These are phyloP conservation scores for Volvariella volvacea DNA, from an alignment of 1,284 basidiomycete species.

Conservation along the genomic window DNA sequence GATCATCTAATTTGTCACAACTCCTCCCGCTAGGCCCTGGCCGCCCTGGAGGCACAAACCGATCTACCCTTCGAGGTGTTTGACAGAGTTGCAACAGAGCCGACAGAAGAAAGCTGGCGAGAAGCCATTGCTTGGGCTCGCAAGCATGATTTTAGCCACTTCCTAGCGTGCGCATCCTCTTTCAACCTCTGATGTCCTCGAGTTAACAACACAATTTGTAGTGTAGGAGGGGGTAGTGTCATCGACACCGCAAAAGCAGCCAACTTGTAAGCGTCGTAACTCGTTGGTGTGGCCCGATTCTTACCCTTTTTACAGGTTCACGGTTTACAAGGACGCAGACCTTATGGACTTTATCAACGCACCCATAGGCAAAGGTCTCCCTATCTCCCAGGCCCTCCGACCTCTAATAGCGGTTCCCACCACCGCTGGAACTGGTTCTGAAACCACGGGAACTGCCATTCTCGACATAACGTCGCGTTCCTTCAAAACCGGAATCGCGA, in stretches of 20 bases:
- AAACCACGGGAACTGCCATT: slow-evolving; percentile 97
- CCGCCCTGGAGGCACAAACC: slow-evolving; percentile 65
- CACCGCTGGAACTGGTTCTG: slow-evolving; percentile 95
- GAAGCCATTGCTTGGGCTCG: slow-evolving; percentile 88
- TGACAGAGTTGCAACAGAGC: slow-evolving; percentile 83
- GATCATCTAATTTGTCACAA: not conserved
- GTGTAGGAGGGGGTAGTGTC: slow-evolving; percentile 91
- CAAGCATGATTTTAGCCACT: slow-evolving; percentile 85
- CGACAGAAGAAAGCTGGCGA: slow-evolving; percentile 85
- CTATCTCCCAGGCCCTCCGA: slow-evolving; percentile 69
- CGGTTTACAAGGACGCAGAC: slow-evolving; percentile 87
- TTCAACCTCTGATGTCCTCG: not conserved
- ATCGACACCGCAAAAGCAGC: slow-evolving; percentile 95
- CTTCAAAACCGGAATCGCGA: slow-evolving; percentile 97
- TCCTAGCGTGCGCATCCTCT: slow-evolving; percentile 68
- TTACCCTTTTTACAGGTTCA: slow-evolving; percentile 53
- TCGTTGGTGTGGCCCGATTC: too few relatives aligned
- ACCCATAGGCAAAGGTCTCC: slow-evolving; percentile 88
- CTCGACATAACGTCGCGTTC: slow-evolving; percentile 85
- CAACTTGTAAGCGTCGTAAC: slow-evolving; percentile 79
- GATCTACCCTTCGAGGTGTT: slow-evolving; percentile 82
- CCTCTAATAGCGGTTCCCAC: slow-evolving; percentile 94
- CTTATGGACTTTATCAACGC: slow-evolving; percentile 97
- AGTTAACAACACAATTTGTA: slow-evolving; percentile 20
- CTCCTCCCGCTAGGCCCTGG: slow-evolving; percentile 49